Conservation (phyloP, 2,329 filamentous ascomycete species). For the Ophiostoma pallidulum region DNA sequence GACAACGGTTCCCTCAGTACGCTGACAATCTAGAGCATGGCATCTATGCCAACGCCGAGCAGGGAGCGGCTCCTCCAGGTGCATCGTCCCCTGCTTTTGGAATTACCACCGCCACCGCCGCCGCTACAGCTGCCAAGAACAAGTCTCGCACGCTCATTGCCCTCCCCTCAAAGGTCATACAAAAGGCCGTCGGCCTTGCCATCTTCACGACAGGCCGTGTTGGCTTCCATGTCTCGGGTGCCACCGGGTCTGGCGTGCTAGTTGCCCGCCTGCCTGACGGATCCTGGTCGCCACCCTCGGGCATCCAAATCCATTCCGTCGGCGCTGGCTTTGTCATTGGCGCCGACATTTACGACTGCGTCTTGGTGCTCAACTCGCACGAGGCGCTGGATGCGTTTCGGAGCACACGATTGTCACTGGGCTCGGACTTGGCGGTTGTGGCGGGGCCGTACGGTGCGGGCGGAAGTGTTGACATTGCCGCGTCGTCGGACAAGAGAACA, state of each 20-base stretch:
- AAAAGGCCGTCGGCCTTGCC: conserved; percentile 57
- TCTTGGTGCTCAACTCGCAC: conserved; percentile 73
- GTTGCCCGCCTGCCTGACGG: conserved; percentile 47
- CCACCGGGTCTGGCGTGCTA: conserved; percentile 50
- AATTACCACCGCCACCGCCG: conserved; percentile 24
- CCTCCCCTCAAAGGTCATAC: conserved; percentile 50
- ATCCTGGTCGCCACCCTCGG: conserved; percentile 64
- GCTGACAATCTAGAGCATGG: no score
- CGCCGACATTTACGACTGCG: conserved; percentile 81
- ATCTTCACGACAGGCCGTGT: conserved; percentile 60
- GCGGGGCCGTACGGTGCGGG: conserved; percentile 63
- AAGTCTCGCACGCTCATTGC: conserved; percentile 38
- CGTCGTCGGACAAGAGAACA: conserved; percentile 19
- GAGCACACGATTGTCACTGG: conserved; percentile 63
- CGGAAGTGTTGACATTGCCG: conserved; percentile 31
- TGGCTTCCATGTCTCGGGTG: conserved; percentile 45
- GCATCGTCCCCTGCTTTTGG: no score
- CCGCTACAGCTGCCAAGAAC: background rate
- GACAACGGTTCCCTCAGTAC: no score
- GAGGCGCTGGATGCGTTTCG: conserved; percentile 70
- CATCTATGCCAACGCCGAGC: conserved; percentile 35
- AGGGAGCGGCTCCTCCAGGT: no score
- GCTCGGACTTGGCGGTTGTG: conserved; percentile 66
- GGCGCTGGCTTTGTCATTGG: conserved; percentile 73
- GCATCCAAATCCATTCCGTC: conserved; percentile 71